Evolutionary conservation across 352 stramenopile genomes (phyloP).

Genomic region (Pythium scleroteichum): DNA sequence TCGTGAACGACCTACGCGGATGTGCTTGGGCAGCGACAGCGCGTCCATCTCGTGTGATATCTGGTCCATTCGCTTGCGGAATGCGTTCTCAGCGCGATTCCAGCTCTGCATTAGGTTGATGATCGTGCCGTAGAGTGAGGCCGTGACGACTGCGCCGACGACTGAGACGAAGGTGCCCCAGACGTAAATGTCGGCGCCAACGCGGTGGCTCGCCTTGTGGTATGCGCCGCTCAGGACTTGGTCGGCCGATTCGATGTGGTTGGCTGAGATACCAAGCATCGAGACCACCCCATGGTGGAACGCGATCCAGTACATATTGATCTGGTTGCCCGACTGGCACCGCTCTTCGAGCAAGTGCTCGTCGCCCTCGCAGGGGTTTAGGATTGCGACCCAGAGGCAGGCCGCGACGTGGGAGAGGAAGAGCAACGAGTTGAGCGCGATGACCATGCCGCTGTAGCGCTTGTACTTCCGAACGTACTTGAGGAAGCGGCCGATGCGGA

Average conservation of each 20-base stretch:
- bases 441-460: slow-evolving; percentile 57
- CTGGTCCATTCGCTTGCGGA: slow-evolving; percentile 75
- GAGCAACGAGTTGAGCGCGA: slow-evolving; percentile 49
- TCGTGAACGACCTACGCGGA: slow-evolving; percentile 36
- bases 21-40: slow-evolving; percentile 47
- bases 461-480: slow-evolving; percentile 64
- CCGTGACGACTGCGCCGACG: slow-evolving; percentile 44
- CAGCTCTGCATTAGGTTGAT: slow-evolving; percentile 63
- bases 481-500: slow-evolving; percentile 59
- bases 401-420: slow-evolving; percentile 55
- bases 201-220: slow-evolving; percentile 3
- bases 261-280: slow-evolving; percentile 48
- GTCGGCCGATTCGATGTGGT: slow-evolving; percentile 44
- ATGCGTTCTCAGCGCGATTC: slow-evolving; percentile 63
- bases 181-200: slow-evolving; percentile 21
- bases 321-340: slow-evolving; percentile 36
- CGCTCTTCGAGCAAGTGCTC: slow-evolving; percentile 24
- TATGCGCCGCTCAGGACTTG: slow-evolving; percentile 59
- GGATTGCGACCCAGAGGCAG: slow-evolving; percentile 58
- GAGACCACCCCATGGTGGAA: slow-evolving; percentile 59
- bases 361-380: slow-evolving; percentile 40
- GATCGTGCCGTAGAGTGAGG: slow-evolving; percentile 57
- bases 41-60: slow-evolving; percentile 70
- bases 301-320: slow-evolving; percentile 56
- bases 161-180: slow-evolving; percentile 50